These are phyloP conservation scores for Gamsiella multidivaricata DNA, from an alignment of 192 early-diverging fungal genomes.

Conservation along the genomic window DNA sequence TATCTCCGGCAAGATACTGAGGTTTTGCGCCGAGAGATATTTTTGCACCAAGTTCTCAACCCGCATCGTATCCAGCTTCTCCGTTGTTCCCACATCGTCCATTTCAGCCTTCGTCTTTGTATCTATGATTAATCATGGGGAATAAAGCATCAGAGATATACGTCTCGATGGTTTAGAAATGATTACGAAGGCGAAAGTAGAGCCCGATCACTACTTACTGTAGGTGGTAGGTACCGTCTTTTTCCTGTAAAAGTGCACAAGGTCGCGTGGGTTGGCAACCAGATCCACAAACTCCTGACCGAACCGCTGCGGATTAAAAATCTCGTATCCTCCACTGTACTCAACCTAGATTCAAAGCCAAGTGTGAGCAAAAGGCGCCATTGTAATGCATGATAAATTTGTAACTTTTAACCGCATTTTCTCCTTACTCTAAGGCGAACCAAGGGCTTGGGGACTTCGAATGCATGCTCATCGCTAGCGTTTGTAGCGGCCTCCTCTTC, in stretches of 20 bases:
- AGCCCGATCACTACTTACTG: constrained; percentile 1
- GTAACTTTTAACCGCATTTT: neutral
- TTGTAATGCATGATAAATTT: neutral
- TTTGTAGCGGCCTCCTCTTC: constrained; percentile 30
- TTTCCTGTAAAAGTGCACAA: constrained; percentile 84
- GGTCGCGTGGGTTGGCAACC: constrained; percentile 91
- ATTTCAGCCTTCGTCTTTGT: constrained; percentile 34
- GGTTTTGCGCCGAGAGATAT: constrained; percentile 69
- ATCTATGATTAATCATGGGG: neutral
- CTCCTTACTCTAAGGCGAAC: constrained; percentile 71
- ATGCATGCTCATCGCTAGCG: neutral
- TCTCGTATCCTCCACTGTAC: constrained; percentile 84
- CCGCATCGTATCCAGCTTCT: constrained; percentile 73
- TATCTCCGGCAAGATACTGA: constrained; percentile 80
- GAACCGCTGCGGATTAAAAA: constrained; percentile 89
- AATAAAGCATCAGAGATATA: constrained; percentile 2
- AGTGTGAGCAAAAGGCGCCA: too few species aligned
- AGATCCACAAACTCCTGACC: constrained; percentile 80
- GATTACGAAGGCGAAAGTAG: too few species aligned
- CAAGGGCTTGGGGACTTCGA: constrained; percentile 66
- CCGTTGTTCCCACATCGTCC: constrained; percentile 42
- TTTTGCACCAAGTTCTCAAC: constrained; percentile 84
- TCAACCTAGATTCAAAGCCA: constrained; percentile 80
- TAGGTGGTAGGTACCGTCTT: constrained; percentile 18
- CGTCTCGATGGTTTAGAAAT: neutral